Evolutionary conservation across 345 rosid species (phyloP), one percentile per base, ranked within the genome.

Genomic region (Aurinia saxatilis): DNA sequence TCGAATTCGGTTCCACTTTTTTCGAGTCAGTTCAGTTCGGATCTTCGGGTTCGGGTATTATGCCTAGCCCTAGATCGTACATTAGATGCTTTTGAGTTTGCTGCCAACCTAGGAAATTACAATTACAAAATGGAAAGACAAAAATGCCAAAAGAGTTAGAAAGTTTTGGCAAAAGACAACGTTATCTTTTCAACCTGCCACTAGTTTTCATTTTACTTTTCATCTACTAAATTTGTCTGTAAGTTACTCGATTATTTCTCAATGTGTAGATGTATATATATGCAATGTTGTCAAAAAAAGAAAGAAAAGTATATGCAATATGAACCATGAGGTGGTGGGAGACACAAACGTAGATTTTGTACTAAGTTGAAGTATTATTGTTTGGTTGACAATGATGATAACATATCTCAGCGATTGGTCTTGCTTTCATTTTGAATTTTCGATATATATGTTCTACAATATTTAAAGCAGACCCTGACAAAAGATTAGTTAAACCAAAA

Each of bases 61-160:
- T n/a, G n/a, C n/a, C n/a, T n/a, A n/a, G n/a, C n/a, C n/a, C 25
- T 21, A 21, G 25, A 21, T 2, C 4, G 44, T 17, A 27, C 31
- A 53, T 11, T 46, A 49, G 68, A 69, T 70, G 63, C 63, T 61
- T 69, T 60, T 36, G 50, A 53, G 73, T 54, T 61, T 45, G 27
- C 19, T 18, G 63, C 68, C 74, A 70, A 54, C 63, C 63, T 70
- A 54, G 68, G 63, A 70, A 27, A 27, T 27, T 27, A 27, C 31
- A 69, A 53, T 61, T n/a, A 61, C 68, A 69, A 61, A 47, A 68
- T 69, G 29, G 63, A 11, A 40, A 50, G 52, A 51, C 47, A 30
- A 37, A 69, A 53, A 10, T 46, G 30, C 63, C 57, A 54, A 69
- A 53, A 68, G 60, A 41, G 53, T 51, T 51, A 31, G 6, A 41